phyloP scores from a whole-genome alignment of 2,329 filamentous ascomycete species.

The Trichoderma sp. region DNA sequence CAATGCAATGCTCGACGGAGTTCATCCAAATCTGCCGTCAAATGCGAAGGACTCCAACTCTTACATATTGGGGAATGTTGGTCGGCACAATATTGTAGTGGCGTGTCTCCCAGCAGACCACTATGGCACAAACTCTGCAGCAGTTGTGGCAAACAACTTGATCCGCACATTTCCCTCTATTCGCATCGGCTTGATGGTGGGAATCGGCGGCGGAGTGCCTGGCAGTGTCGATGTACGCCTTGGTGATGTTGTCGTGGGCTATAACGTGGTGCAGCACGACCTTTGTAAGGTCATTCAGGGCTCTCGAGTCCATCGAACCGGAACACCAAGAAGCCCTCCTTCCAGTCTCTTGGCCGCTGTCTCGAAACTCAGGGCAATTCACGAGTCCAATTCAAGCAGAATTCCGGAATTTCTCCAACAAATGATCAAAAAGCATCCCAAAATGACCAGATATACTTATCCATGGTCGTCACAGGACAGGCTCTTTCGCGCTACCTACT shows the following conservation, averaged over 20 bases:
- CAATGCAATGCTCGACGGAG: not conserved
- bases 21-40: not conserved
- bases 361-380: not conserved
- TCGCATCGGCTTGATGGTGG: not conserved
- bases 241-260: slow-evolving; percentile 28
- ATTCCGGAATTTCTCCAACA: not conserved
- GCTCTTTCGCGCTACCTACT: not conserved
- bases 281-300: slow-evolving; percentile 10
- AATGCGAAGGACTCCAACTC: not conserved
- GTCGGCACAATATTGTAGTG: not conserved
- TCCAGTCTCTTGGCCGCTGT: not conserved
- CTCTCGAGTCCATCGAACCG: not conserved
- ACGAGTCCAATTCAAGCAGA: not conserved
- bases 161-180: slow-evolving; percentile 34
- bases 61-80: not conserved
- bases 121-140: slow-evolving; percentile 35
- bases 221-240: slow-evolving; percentile 25
- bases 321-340: not conserved
- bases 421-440: not conserved
- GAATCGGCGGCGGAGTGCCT: slow-evolving; percentile 12
- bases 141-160: slow-evolving; percentile 36
- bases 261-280: slow-evolving; percentile 22
- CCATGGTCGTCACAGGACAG: not conserved
- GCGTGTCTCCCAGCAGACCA: not conserved
- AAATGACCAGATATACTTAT: not conserved